Base-by-base conservation (phyloP, 2,329 filamentous ascomycete species). In the Aureobasidium lini region DNA sequence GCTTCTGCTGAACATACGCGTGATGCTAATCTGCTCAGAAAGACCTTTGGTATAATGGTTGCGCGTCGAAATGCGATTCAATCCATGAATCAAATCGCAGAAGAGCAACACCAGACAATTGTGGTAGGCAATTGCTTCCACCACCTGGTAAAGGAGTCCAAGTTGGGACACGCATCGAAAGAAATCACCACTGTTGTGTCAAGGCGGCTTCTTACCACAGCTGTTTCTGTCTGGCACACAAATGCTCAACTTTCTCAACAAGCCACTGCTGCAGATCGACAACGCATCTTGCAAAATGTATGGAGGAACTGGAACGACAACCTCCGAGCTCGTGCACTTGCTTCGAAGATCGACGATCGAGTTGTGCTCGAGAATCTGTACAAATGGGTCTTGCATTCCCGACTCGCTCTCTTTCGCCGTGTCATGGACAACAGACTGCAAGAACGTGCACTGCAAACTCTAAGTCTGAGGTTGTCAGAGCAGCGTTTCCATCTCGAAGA, bases 261-360 rank as follows among this genome's bases (percentile, higher is more conserved):
- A 62, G 83, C 84, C 16, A 70, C 72, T 23, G 70, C 75, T 52
- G 71, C 81, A 34, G 76, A 85, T 66, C 77, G 73, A 10, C 68
- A 75, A 63, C 79, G 82, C 47, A 68, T 85, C 31, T 66, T 84
- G 52, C 78, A 77, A 52, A 83, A 83, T 67, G 75, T 81, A 3
- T 84, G 81, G 75, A 84, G 78, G 1, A 72, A 74, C 10, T 87
- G 84, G 85, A 86, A 86, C 63, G 81, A 86, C 65, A 73, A 73
- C 15, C 73, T 85, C 15, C 81, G 84, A 16, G 79, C 76, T 62
- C 75, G 79, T 64, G 77, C 78, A 15, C 69, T 86, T 1, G 72
- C 71, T 50, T 72, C 76, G 18, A 78, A 77, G 13, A 81, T 85
- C 49, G 76, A 85, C 62, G 78, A 82, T 62, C 78, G 84, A 3